These are phyloP conservation scores for Termitomyces sp. DNA, from an alignment of 768 basidiomycete genomes.

Conservation along the genomic window DNA sequence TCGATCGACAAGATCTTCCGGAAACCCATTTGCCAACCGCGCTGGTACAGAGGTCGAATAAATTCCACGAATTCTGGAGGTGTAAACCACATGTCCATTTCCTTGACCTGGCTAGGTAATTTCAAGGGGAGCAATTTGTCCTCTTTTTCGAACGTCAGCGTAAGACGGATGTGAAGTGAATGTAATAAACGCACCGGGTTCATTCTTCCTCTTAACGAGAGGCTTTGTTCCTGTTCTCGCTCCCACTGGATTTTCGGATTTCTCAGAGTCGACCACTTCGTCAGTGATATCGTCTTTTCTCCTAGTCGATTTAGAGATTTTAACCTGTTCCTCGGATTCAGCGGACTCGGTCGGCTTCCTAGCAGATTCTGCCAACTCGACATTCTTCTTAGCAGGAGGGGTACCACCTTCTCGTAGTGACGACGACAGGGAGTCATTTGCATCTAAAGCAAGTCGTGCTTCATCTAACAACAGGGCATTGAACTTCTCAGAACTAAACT, in stretches of 20 bases:
- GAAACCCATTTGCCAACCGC: conserved; percentile 22
- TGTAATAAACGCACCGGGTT: background rate
- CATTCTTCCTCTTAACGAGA: background rate
- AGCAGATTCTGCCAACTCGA: too few species aligned
- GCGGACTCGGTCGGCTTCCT: background rate
- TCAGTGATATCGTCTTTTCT: background rate
- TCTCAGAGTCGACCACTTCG: background rate
- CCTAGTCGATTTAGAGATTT: background rate
- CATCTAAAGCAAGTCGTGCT: too few species aligned
- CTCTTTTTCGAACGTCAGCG: background rate
- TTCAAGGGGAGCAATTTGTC: conserved; percentile 12
- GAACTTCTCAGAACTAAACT: background rate
- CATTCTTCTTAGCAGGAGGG: too few species aligned
- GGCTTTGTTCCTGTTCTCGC: too few species aligned
- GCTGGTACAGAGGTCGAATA: conserved; percentile 30
- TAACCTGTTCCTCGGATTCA: background rate
- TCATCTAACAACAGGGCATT: too few species aligned
- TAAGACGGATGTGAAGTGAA: background rate
- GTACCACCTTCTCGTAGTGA: too few species aligned
- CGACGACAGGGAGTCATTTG: too few species aligned
- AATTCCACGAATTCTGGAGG: conserved; percentile 27
- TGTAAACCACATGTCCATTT: conserved; percentile 20
- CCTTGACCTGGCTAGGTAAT: too few species aligned
- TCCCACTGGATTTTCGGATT: background rate
- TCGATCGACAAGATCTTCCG: background rate